Evolutionary conservation across 257 asterid species (phyloP).

Genomic region (Verbascum thapsus): DNA sequence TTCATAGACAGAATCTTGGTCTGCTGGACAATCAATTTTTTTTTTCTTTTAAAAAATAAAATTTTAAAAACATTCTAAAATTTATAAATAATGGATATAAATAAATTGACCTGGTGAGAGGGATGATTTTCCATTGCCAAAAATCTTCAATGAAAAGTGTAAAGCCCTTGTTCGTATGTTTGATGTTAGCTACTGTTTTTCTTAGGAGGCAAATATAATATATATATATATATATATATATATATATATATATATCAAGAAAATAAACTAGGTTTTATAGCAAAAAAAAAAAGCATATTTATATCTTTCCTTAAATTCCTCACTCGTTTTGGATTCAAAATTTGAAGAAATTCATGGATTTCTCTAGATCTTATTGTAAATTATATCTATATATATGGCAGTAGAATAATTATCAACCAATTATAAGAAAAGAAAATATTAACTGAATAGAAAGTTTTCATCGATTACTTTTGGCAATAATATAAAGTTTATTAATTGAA

Average conservation of each 20-base stretch:
- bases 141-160: neutral
- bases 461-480: too few relatives aligned
- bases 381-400: too few relatives aligned
- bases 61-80: neutral
- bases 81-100: neutral
- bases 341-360: neutral
- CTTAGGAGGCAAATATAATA: neutral
- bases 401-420: too few relatives aligned
- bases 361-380: too few relatives aligned
- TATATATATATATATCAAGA: neutral
- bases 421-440: too few relatives aligned
- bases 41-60: neutral
- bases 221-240: too few relatives aligned
- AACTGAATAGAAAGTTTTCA: too few relatives aligned
- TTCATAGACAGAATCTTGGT: slow-evolving; percentile 30
- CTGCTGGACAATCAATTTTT: slow-evolving; percentile 21
- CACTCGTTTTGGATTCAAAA: neutral
- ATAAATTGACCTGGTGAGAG: slow-evolving; percentile 9
- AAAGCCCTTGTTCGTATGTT: neutral
- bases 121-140: slow-evolving; percentile 32
- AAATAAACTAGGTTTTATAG: slow-evolving; percentile 14
- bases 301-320: slow-evolving; percentile 18
- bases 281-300: neutral
- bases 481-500: too few relatives aligned
- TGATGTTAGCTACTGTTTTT: neutral